phyloP scores from a whole-genome alignment of 768 basidiomycete genomes.

The Mrakia frigida region DNA sequence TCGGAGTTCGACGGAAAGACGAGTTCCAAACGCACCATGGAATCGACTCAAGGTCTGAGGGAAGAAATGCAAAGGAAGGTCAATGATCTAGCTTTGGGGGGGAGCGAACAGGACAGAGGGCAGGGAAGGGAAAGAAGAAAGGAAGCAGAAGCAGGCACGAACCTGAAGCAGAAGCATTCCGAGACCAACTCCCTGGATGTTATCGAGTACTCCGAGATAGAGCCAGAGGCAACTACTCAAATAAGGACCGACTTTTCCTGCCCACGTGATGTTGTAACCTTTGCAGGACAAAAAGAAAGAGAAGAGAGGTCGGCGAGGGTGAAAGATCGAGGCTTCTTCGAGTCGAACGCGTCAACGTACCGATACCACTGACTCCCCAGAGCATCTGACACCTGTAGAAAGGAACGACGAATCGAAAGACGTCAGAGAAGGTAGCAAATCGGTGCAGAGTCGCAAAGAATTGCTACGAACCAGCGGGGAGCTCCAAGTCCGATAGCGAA shows the following conservation, averaged over 20 bases:
- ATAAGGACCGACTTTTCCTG: constrained; percentile 58
- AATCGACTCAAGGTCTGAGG: constrained; percentile 26
- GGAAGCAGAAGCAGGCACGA: neutral
- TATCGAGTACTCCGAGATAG: constrained; percentile 91
- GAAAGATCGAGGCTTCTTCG: too few species aligned
- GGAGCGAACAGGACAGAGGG: too few species aligned
- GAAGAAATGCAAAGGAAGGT: neutral
- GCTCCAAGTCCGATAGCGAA: constrained; percentile 93
- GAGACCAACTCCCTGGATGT: constrained; percentile 87
- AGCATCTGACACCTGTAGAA: constrained; percentile 69
- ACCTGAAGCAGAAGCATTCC: constrained; percentile 60
- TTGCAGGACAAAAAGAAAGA: constrained; percentile 63
- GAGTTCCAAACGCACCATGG: too few species aligned
- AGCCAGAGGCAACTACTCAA: constrained; percentile 77
- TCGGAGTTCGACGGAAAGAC: too few species aligned
- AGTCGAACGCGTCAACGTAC: too few species aligned
- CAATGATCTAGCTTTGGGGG: too few species aligned
- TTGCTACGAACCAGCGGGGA: constrained; percentile 55
- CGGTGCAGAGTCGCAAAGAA: too few species aligned
- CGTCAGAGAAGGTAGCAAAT: too few species aligned
- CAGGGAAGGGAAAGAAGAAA: neutral
- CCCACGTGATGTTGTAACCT: constrained; percentile 90
- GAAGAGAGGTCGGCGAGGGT: too few species aligned
- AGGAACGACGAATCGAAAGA: too few species aligned
- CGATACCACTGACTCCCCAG: constrained; percentile 56